These are phyloP conservation scores for Pseudoperonospora humuli DNA, from an alignment of 352 stramenopile genomes.

Conservation along the genomic window DNA sequence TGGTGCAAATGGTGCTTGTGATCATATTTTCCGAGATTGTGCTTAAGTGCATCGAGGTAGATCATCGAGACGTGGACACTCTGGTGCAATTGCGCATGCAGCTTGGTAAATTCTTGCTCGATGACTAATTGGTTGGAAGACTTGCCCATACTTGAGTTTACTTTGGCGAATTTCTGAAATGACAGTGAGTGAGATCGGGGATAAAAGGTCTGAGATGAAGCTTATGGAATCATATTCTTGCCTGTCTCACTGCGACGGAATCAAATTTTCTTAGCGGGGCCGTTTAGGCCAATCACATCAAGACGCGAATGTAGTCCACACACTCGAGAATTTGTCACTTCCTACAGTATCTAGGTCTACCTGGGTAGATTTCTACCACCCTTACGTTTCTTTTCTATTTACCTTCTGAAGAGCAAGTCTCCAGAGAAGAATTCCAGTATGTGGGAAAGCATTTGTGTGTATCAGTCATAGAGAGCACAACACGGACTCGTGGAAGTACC, in stretches of 20 bases:
- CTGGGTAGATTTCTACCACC: too few species aligned
- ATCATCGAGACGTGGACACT: constrained; percentile 7
- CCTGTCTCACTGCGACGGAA: constrained; percentile 14
- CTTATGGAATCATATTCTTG: background rate
- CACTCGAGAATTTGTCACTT: too few species aligned
- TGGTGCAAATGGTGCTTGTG: constrained; percentile 19
- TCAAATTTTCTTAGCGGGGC: background rate
- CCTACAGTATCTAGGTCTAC: too few species aligned
- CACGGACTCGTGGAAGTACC: too few species aligned
- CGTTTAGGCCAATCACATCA: too few species aligned
- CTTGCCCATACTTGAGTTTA: constrained; percentile 16
- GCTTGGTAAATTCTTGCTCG: constrained; percentile 20
- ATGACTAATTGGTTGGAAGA: constrained; percentile 2
- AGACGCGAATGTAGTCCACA: too few species aligned
- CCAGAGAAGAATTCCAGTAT: too few species aligned
- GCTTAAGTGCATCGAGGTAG: constrained; percentile 23
- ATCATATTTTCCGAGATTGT: constrained; percentile 16
- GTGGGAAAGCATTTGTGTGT: too few species aligned
- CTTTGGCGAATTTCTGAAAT: constrained; percentile 7
- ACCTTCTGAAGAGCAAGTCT: too few species aligned
- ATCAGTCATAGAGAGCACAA: too few species aligned
- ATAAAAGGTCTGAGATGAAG: background rate
- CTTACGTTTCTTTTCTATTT: too few species aligned
- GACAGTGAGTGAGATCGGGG: background rate
- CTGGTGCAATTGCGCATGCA: constrained; percentile 22